phyloP scores from a whole-genome alignment of 805 yeast species.

The Yarrowia yakushimensis region DNA sequence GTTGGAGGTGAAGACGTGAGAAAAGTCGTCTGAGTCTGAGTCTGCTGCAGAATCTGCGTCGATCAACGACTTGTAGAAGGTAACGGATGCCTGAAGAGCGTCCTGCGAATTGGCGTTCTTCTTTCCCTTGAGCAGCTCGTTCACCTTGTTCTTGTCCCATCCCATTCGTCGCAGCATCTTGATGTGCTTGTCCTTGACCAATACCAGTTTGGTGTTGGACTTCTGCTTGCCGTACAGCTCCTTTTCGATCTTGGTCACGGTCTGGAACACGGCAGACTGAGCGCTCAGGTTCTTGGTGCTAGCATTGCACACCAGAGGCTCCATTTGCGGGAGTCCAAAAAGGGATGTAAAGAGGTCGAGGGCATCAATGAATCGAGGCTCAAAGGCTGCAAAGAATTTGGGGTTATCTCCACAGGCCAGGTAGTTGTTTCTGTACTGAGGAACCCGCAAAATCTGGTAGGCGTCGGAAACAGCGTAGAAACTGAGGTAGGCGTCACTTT shows the following conservation, averaged over 20 bases:
- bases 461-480: conserved; percentile 23
- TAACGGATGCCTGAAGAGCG: background rate
- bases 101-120: conserved; percentile 1
- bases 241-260: background rate
- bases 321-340: conserved; percentile 19
- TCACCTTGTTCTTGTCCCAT: conserved; percentile 18
- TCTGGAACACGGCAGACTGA: conserved; percentile 3
- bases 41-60: background rate
- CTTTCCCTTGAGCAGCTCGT: conserved; percentile 18
- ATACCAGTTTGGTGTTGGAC: conserved; percentile 17
- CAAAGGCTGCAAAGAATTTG: conserved; percentile 15
- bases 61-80: conserved; percentile 9
- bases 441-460: conserved; percentile 18
- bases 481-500: conserved; percentile 19
- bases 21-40: background rate
- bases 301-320: conserved; percentile 15
- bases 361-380: conserved; percentile 18
- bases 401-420: conserved; percentile 17
- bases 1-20: background rate
- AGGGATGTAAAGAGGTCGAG: conserved; percentile 12
- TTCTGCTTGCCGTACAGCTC: conserved; percentile 5
- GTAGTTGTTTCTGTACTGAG: conserved; percentile 19
- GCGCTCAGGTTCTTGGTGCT: conserved; percentile 17
- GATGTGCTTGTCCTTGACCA: conserved; percentile 8
- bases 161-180: conserved; percentile 22